Evolutionary conservation across 2,329 filamentous ascomycete genomes (phyloP).

Genomic region (Teratosphaeria zuluensis): DNA sequence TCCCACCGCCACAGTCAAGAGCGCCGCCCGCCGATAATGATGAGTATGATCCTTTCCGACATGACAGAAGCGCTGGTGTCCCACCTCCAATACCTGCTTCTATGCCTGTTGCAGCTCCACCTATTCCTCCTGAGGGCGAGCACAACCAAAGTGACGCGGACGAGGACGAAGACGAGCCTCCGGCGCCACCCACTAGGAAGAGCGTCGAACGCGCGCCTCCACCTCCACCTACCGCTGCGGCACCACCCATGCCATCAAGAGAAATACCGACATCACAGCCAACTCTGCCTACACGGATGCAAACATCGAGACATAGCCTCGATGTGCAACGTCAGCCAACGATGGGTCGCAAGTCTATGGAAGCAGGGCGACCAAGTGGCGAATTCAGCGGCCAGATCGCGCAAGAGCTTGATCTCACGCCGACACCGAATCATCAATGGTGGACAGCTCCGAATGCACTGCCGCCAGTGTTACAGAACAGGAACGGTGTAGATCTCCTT

Average conservation of each 20-base stretch:
- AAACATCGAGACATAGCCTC: slow-evolving; percentile 36
- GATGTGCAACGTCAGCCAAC: slow-evolving; percentile 49
- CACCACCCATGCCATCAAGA: slow-evolving; percentile 36
- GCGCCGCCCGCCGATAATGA: slow-evolving; percentile 37
- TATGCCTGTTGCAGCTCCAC: slow-evolving; percentile 22
- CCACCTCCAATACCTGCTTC: slow-evolving; percentile 26
- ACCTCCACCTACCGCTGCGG: slow-evolving; percentile 30
- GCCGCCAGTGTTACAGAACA: slow-evolving; percentile 71
- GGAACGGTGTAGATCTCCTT: slow-evolving; percentile 65
- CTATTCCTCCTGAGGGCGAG: slow-evolving; percentile 20
- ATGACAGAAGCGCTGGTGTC: slow-evolving; percentile 20
- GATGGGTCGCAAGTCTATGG: slow-evolving; percentile 56
- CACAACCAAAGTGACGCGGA: slow-evolving; percentile 29
- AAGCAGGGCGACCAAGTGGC: slow-evolving; percentile 61
- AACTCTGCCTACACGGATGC: slow-evolving; percentile 24
- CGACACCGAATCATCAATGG: slow-evolving; percentile 64
- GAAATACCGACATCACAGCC: slow-evolving; percentile 31
- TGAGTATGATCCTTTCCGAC: slow-evolving; percentile 60
- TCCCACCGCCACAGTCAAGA: slow-evolving; percentile 39
- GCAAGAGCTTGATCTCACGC: slow-evolving; percentile 70
- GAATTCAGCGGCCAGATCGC: slow-evolving; percentile 78
- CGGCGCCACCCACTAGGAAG: slow-evolving; percentile 10
- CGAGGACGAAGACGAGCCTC: slow-evolving; percentile 21
- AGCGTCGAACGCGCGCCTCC: slow-evolving; percentile 26
- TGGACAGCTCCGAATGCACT: slow-evolving; percentile 74